phyloP scores from a whole-genome alignment of 768 basidiomycete genomes.

The Candolleomyces efflorescens region DNA sequence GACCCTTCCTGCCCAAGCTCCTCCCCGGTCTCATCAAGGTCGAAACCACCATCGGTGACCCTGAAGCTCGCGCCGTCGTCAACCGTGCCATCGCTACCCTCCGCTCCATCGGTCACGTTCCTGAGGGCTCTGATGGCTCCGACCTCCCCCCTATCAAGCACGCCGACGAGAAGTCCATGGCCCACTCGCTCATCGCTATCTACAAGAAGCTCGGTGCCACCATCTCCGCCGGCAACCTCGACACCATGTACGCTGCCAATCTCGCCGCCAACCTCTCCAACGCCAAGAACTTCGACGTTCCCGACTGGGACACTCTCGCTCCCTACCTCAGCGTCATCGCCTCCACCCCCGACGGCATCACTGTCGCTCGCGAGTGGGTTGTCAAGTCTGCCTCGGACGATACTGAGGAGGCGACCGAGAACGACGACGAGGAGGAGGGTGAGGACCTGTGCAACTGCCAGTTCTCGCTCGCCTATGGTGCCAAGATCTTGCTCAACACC shows the following conservation, averaged over 20 bases:
- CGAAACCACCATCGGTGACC: constrained; percentile 92
- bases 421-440: constrained; percentile 94
- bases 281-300: constrained; percentile 86
- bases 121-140: constrained; percentile 78
- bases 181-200: constrained; percentile 61
- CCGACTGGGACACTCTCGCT: constrained; percentile 81
- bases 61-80: constrained; percentile 93
- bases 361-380: constrained; percentile 79
- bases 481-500: constrained; percentile 96
- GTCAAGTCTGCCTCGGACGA: constrained; percentile 84
- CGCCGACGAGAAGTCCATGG: constrained; percentile 64
- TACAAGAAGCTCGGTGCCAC: constrained; percentile 82
- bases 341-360: constrained; percentile 58
- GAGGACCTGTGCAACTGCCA: constrained; percentile 99
- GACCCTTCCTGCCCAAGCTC: constrained; percentile 94
- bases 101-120: constrained; percentile 91
- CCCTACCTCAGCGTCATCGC: constrained; percentile 71
- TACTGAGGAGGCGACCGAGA: constrained; percentile 59
- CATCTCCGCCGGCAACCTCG: constrained; percentile 52
- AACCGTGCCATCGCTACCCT: constrained; percentile 92
- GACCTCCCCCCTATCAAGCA: constrained; percentile 83
- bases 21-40: constrained; percentile 96
- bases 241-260: constrained; percentile 64
- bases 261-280: constrained; percentile 88
- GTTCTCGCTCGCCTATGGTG: constrained; percentile 98